Conservation (phyloP, 75 land plant genomes). For the Pinus albicaulis region DNA sequence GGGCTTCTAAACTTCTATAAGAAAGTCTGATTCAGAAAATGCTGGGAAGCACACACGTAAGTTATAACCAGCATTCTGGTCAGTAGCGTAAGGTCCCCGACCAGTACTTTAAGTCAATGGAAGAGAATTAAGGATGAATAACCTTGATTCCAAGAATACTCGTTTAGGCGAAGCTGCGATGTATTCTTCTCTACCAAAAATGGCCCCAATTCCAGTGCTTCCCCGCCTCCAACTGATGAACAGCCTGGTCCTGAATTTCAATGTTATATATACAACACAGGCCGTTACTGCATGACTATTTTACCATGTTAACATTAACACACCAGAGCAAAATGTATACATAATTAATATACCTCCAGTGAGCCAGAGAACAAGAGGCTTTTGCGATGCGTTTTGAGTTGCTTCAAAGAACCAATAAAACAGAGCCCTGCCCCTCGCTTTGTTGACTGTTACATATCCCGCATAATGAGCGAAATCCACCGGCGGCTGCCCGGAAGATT, state of each 20-base stretch:
- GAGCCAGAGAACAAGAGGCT: conserved; percentile 65
- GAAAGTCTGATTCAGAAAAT: no score
- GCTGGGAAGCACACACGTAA: no score
- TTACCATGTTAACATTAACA: no score
- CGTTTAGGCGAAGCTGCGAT: conserved; percentile 43
- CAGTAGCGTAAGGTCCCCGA: no score
- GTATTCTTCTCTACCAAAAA: conserved; percentile 45
- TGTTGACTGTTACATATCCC: conserved; percentile 32
- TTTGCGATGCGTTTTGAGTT: conserved; percentile 7
- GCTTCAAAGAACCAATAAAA: conserved; percentile 71
- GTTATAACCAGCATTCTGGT: no score
- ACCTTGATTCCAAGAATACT: conserved; percentile 76
- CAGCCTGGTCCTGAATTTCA: conserved; percentile 81
- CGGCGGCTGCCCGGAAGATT: conserved; percentile 48
- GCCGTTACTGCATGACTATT: no score
- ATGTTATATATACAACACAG: no score
- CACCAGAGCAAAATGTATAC: no score
- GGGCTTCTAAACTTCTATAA: no score
- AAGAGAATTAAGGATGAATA: no score
- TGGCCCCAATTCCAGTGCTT: conserved; percentile 71
- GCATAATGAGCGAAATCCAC: conserved; percentile 45
- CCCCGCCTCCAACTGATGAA: conserved; percentile 80
- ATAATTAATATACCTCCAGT: conserved; percentile 41
- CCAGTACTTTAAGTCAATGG: no score
- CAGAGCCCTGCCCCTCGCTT: conserved; percentile 23